A percentile compares a stretch with the other conserved stretches of the same genome.
These are phyloP conservation scores for Astraeus odoratus DNA, from an alignment of 768 basidiomycete genomes.

Conservation along the genomic window DNA sequence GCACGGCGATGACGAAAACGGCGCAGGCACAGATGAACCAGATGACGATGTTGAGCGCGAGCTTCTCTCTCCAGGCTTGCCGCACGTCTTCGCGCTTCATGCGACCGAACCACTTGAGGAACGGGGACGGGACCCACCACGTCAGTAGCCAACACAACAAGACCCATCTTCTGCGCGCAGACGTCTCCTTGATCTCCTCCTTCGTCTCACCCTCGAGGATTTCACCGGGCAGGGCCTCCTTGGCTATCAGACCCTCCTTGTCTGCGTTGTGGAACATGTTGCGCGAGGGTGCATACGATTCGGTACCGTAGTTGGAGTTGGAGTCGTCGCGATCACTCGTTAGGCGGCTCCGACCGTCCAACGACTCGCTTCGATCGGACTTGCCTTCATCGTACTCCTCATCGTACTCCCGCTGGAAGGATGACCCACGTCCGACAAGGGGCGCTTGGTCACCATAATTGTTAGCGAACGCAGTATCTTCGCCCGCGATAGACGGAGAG, in stretches of 20 bases:
- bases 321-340: slow-evolving; percentile 76
- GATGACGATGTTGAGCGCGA: slow-evolving; percentile 91
- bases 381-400: slow-evolving; percentile 74
- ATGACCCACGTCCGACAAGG: slow-evolving; percentile 76
- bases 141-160: slow-evolving; percentile 83
- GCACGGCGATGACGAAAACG: slow-evolving; percentile 86
- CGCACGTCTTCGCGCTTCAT: slow-evolving; percentile 94
- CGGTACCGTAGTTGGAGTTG: slow-evolving; percentile 78
- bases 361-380: slow-evolving; percentile 70
- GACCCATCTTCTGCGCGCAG: slow-evolving; percentile 83
- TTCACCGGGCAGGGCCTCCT: slow-evolving; percentile 80
- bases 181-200: slow-evolving; percentile 79
- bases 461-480: slow-evolving; percentile 28
- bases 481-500: slow-evolving; percentile 35
- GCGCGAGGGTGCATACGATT: slow-evolving; percentile 87
- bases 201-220: slow-evolving; percentile 83
- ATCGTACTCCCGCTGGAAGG: slow-evolving; percentile 77
- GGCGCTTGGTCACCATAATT: slow-evolving; percentile 61
- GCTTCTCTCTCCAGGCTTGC: slow-evolving; percentile 97
- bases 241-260: slow-evolving; percentile 64
- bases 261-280: slow-evolving; percentile 93
- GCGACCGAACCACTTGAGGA: slow-evolving; percentile 66
- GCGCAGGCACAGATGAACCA: slow-evolving; percentile 90
- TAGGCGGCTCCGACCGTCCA: slow-evolving; percentile 69
- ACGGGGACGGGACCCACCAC: slow-evolving; percentile 78